Conservation (phyloP, 768 basidiomycete species). For the Filobasidium wieringae region DNA sequence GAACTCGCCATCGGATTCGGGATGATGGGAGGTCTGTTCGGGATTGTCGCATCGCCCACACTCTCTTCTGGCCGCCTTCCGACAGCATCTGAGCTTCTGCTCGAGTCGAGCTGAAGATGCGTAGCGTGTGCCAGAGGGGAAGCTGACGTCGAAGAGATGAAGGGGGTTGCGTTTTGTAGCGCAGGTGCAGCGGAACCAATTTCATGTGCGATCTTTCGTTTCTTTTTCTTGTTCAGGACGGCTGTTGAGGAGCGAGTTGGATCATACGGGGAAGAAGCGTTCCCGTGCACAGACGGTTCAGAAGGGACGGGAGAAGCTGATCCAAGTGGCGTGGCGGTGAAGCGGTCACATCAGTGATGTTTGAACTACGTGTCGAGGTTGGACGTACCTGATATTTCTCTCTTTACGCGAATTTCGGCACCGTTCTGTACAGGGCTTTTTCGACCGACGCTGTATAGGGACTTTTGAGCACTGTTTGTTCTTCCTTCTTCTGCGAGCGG, state of each 20-base stretch:
- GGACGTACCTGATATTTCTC: constrained; percentile 6
- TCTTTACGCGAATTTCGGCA: constrained; percentile 8
- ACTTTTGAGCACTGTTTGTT: too few species aligned
- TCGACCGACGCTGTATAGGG: too few species aligned
- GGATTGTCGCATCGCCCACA: not conserved
- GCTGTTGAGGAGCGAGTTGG: not conserved
- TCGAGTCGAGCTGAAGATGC: not conserved
- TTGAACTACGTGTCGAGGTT: not conserved
- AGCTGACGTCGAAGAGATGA: not conserved
- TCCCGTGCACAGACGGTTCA: not conserved
- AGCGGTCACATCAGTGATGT: not conserved
- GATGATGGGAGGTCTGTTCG: not conserved
- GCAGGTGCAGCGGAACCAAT: not conserved
- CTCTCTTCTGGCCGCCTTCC: not conserved
- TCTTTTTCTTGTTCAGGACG: constrained; percentile 6
- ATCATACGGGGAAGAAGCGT: not conserved
- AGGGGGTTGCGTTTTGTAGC: not conserved
- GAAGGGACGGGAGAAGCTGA: constrained; percentile 11
- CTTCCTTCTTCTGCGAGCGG: too few species aligned
- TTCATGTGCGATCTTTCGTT: constrained; percentile 9
- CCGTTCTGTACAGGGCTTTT: not conserved
- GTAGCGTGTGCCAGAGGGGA: not conserved
- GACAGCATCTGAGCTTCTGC: too few species aligned
- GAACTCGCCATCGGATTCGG: not conserved
- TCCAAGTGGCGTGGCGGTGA: not conserved